phyloP scores from a whole-genome alignment of 164 flowering plant species.

The Berberis thunbergii region DNA sequence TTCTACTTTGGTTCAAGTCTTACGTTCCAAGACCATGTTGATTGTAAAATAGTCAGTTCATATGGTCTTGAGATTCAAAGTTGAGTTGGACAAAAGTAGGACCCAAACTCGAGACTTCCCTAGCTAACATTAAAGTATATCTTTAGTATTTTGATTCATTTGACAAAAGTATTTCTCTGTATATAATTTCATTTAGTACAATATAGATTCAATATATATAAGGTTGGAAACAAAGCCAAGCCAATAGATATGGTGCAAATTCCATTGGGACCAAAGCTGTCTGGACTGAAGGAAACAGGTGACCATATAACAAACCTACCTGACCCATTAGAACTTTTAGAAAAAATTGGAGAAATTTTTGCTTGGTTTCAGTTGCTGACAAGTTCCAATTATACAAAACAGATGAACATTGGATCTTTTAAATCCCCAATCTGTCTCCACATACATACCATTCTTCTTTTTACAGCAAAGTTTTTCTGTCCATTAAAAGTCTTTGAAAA shows the following conservation, averaged over 20 bases:
- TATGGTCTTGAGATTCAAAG: no score
- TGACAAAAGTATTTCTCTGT: background rate
- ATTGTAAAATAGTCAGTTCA: no score
- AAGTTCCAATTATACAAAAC: conserved; percentile 11
- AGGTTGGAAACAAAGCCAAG: background rate
- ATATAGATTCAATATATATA: background rate
- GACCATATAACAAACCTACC: conserved; percentile 15
- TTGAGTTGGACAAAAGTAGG: no score
- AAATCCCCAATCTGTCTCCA: background rate
- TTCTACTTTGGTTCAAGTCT: no score
- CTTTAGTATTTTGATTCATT: background rate
- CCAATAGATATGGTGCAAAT: conserved; percentile 17
- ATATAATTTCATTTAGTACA: no score
- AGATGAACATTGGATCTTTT: background rate
- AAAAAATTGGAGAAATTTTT: background rate
- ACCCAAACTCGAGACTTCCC: no score
- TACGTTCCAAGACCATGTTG: no score
- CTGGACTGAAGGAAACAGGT: conserved; percentile 37
- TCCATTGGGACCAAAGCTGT: conserved; percentile 22
- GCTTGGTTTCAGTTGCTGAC: conserved; percentile 1
- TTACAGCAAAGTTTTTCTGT: conserved; percentile 7
- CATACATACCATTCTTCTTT: background rate
- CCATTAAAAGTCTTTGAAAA: conserved; percentile 31
- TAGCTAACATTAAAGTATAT: no score
- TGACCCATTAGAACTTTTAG: conserved; percentile 4